phyloP scores from a whole-genome alignment of 2,329 filamentous ascomycete species.

The Ceratocystis eucalypticola region DNA sequence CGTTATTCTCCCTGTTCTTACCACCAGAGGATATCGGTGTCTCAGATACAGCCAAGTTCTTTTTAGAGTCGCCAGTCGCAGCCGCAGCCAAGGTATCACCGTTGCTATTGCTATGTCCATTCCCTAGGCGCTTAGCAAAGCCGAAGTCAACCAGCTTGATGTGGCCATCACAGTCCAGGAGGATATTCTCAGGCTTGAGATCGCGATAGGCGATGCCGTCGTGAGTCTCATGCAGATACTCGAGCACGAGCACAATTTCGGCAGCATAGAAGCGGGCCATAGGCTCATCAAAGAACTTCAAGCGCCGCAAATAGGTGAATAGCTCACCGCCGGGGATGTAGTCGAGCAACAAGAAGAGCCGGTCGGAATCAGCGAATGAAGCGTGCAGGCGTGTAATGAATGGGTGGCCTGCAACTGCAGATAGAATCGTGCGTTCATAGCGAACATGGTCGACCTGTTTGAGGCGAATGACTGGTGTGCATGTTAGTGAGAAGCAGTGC shows the following conservation, averaged over 20 bases:
- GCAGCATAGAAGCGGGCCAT: constrained; percentile 72
- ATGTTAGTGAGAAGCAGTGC: too few relatives aligned
- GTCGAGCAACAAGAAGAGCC: constrained; percentile 70
- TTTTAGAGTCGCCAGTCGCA: background rate
- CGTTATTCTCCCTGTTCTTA: background rate
- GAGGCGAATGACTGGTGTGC: constrained; percentile 49
- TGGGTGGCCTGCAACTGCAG: constrained; percentile 64
- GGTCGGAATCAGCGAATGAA: constrained; percentile 67
- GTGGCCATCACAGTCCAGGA: constrained; percentile 64
- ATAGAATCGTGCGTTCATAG: constrained; percentile 66
- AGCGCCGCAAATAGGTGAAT: constrained; percentile 67
- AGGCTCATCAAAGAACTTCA: constrained; percentile 64
- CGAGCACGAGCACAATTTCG: constrained; percentile 69
- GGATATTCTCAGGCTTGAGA: constrained; percentile 69
- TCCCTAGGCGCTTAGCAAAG: constrained; percentile 64
- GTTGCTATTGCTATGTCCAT: too few relatives aligned
- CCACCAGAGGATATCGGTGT: background rate
- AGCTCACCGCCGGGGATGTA: constrained; percentile 75
- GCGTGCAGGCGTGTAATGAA: constrained; percentile 70
- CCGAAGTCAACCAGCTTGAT: constrained; percentile 77
- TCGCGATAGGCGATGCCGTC: constrained; percentile 69
- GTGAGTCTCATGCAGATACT: constrained; percentile 66
- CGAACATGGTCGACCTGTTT: constrained; percentile 81
- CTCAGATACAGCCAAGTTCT: background rate
- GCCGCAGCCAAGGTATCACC: background rate